Base-by-base conservation (phyloP, 202 grass and related monocot species). In the Setaria italica region DNA sequence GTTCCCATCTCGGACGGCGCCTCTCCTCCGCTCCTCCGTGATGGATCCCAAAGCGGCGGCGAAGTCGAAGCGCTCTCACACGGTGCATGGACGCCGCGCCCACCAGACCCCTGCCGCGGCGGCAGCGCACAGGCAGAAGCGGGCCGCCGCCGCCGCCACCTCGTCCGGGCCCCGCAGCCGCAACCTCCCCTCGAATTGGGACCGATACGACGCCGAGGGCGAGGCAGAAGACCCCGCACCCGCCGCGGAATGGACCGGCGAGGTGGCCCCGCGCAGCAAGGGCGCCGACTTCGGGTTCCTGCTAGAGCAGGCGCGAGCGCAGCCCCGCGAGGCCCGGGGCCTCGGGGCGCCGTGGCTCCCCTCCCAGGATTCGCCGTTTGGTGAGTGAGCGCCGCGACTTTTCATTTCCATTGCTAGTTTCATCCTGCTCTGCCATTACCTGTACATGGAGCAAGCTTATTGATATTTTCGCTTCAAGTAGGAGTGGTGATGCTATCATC, bases 1-100 rank as follows among this genome's bases (percentile, higher is more conserved):
- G 0, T 35, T 17, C 17, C 1, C 58, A 29, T 21, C 6, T 14
- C 43, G 39, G 83, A 12, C 16, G 3, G 30, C 30, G 30, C 21
- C 16, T 48, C 46, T 16, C 19, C 19, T 16, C 13, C 68, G 3
- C 6, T 39, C 7, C 6, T 45, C 54, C 67, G 12, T 14, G 51
- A 95, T 98, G 93, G 97, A 99, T 80, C 97, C 97, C 67, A 99
- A 99, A 75, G 90, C 93, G 67, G 88, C 90, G 50, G 93, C 92
- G 66, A 99, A 91, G 88, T 94, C 92, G 82, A 99, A 96, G 92
- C 88, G 93, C 72, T 85, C 74, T 21, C 90, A 99, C 72, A 94
- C 97, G 65, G 88, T 94, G 62, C 93, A 94, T 21, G 97, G 87
- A 74, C 97, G 97, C 20, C 85, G 84, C 45, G 60, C 78, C 68